Evolutionary conservation across 192 early-diverging fungal genomes (phyloP), one percentile per base, ranked within the genome.

Genomic region (Geranomyces michiganensis): DNA sequence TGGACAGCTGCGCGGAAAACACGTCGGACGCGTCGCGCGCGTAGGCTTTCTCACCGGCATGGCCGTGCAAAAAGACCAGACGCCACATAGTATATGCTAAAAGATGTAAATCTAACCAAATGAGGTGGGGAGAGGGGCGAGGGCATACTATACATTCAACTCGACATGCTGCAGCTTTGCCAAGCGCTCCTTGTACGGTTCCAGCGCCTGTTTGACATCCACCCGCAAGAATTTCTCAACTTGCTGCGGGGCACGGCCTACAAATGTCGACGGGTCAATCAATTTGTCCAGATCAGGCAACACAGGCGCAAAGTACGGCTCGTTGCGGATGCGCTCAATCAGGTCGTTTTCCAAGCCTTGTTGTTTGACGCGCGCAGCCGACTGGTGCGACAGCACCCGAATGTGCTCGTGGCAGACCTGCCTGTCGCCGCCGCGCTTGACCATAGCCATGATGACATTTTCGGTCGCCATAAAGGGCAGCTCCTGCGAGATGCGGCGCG

Each of bases 391-490:
- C 13, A 99, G 84, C 22, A 99, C 95, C 62, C 96, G 91, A 76
- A 99, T 96, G 78, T 96, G 87, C 77, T 99, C 96, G 79, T 99
- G 97, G 73, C 94, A 97, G 60, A 89, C 89, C 78, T 99, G 95
- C 49, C 95, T 83, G 79, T 99, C 95, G 31, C 93, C 97, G 45
- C 93, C 95, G 76, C 89, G 91, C 85, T 94, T 94, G 46, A 97
- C 95, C 90, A 97, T 94, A 41, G 92, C 95, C 96, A 99, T 99
- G 81, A 99, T 99, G 59, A 99, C 87, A 82, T 99, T 99, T 79
- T 99, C 97, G 24, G 97, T 99, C n/a, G 97, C 97, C 97, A 97
- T 99, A 80, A 99, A 99, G 55, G 97, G 97, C 46, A 99, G 82
- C 79, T 99, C 97, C 80, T 95, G 93, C 63, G 78, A 67, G 79